phyloP scores from a whole-genome alignment of 2,329 filamentous ascomycete species.

The Fusarium sp. region DNA sequence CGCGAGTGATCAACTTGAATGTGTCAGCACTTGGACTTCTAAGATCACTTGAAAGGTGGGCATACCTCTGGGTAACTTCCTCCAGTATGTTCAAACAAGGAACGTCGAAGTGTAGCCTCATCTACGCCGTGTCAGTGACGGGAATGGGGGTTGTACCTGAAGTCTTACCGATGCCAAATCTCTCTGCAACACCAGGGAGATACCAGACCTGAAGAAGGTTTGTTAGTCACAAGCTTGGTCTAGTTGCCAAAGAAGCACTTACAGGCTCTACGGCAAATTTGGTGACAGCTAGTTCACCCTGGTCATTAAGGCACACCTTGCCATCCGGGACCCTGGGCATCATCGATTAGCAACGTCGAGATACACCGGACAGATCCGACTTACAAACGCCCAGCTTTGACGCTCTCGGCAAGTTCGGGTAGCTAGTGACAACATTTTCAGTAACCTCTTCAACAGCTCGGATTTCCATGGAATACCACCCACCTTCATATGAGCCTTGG shows the following conservation, averaged over 20 bases:
- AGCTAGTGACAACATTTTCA: conserved; percentile 55
- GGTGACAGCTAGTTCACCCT: conserved; percentile 88
- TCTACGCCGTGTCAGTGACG: conserved; percentile 58
- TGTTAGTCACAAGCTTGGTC: conserved; percentile 5
- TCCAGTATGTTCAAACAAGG: conserved; percentile 93
- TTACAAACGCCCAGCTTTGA: conserved; percentile 70
- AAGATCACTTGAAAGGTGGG: neutral
- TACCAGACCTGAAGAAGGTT: conserved; percentile 69
- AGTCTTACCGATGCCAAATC: conserved; percentile 81
- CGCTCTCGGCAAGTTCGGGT: conserved; percentile 91
- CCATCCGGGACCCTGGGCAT: conserved; percentile 70
- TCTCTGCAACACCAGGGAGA: conserved; percentile 83
- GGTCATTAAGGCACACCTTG: conserved; percentile 86
- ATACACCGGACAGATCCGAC: conserved; percentile 74
- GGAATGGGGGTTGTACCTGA: neutral
- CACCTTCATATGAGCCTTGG: conserved; percentile 88
- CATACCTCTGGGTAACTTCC: conserved; percentile 87
- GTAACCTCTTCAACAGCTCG: neutral
- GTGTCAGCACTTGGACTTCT: conserved; percentile 33
- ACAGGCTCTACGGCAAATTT: conserved; percentile 97
- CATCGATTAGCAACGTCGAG: conserved; percentile 22
- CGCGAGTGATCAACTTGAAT: conserved; percentile 79
- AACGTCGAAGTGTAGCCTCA: conserved; percentile 83
- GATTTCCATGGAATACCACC: neutral
- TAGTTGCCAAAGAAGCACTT: conserved; percentile 45